Evolutionary conservation across 2,329 filamentous ascomycete genomes (phyloP), one percentile per base, ranked within the genome.

Genomic region (Botrytis hyacinthi): DNA sequence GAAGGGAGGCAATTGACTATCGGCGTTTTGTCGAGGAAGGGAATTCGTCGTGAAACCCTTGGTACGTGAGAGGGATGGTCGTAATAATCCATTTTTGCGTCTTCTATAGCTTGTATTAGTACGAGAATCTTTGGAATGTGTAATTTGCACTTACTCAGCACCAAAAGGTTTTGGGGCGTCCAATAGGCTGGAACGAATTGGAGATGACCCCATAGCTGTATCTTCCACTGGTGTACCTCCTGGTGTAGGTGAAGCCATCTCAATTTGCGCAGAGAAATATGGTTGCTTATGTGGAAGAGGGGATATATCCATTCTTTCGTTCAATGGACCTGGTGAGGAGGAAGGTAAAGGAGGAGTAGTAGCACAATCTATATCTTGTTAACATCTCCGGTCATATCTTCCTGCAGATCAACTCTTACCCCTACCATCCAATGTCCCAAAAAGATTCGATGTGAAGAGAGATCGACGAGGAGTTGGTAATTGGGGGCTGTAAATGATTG

Each of bases 261-360:
- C 90, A 76, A 93, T 85, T 77, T 92, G 87, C 44, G 86, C 82
- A 72, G 60, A 72, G 83, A 86, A 83, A 80, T 90, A 94, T 20
- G 92, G 87, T 44, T 88, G 85, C 85, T 97, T 98, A 85, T 97
- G 94, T 74, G 94, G 95, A 59, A 98, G 84, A 57, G 96, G 95
- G 62, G 95, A 98, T 82, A 98, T 91, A 80, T 98, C 95, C 94
- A 98, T 97, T 73, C 90, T 86, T 82, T 97, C 94, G 75, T 89
- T 87, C 72, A 86, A 83, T 51, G 88, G 87, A 72, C 89, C 89
- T 10, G 95, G 94, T 62, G 95, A 97, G 10, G 95, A 98, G 2
- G 93, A 92, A 35, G 90, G 91, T 70, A 97, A 86, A 61, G 94
- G 93, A 74, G 96, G 94, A 54, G 95, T 97, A 51, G 92, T 97